Evolutionary conservation across 768 basidiomycete species (phyloP).

Genomic region (Calocera cornea): DNA sequence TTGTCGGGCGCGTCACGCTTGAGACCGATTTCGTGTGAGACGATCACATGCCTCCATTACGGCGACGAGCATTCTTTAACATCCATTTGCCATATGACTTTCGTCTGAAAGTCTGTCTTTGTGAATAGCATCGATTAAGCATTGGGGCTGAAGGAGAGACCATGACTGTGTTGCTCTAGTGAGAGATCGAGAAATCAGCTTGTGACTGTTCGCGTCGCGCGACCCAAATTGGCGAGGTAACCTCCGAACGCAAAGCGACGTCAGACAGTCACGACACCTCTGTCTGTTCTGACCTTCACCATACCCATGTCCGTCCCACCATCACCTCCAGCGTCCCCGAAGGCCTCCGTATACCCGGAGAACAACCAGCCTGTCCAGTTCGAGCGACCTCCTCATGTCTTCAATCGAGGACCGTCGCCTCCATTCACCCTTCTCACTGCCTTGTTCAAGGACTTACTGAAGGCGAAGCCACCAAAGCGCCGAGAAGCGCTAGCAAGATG

Average conservation of each 20-base stretch:
- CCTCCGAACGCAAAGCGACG: background rate
- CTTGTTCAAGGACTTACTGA: slow-evolving; percentile 63
- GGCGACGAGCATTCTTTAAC: too few species aligned
- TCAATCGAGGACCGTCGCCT: slow-evolving; percentile 15
- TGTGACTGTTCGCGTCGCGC: background rate
- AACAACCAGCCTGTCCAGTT: slow-evolving; percentile 4
- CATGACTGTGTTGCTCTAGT: background rate
- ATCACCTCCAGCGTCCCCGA: background rate
- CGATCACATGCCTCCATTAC: too few species aligned
- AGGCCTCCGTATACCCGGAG: background rate
- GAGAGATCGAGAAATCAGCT: background rate
- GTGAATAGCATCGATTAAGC: too few species aligned
- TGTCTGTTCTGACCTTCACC: background rate
- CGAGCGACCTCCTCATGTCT: slow-evolving; percentile 14
- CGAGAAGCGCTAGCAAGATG: slow-evolving; percentile 56
- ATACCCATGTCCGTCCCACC: background rate
- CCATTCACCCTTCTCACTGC: slow-evolving; percentile 24
- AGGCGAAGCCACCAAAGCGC: slow-evolving; percentile 58
- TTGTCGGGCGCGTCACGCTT: background rate
- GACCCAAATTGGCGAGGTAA: background rate
- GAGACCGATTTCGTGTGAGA: too few species aligned
- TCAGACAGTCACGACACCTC: background rate
- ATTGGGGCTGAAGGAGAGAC: too few species aligned
- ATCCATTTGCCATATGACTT: too few species aligned
- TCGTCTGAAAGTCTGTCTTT: too few species aligned